phyloP scores from a whole-genome alignment of 805 yeast genomes.

The Isabelozyma gotoi region DNA sequence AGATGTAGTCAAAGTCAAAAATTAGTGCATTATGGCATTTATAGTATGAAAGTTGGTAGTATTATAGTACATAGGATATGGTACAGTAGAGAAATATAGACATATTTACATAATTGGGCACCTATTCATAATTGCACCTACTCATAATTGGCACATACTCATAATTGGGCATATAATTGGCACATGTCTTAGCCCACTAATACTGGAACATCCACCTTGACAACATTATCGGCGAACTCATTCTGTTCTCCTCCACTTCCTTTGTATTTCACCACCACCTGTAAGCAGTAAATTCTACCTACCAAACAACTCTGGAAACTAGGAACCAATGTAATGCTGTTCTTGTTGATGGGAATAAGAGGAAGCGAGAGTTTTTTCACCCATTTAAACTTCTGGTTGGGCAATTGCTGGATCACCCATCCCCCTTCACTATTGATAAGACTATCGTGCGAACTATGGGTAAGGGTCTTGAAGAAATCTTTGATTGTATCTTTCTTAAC shows the following conservation, averaged over 20 bases:
- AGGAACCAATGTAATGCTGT: constrained; percentile 54
- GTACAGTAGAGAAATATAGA: no score
- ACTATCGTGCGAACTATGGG: constrained; percentile 21
- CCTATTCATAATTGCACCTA: no score
- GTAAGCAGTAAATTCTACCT: constrained; percentile 57
- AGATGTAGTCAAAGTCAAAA: no score
- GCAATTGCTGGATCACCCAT: constrained; percentile 28
- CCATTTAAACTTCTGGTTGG: constrained; percentile 18
- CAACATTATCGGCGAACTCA: constrained; percentile 30
- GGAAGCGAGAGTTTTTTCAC: constrained; percentile 37
- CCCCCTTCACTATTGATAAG: constrained; percentile 19
- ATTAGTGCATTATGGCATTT: no score
- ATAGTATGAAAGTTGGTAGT: no score
- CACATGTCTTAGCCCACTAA: constrained; percentile 24
- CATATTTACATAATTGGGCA: no score
- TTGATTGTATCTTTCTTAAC: constrained; percentile 40
- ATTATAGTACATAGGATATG: no score
- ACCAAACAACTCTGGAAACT: constrained; percentile 62
- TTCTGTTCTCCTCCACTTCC: constrained; percentile 37
- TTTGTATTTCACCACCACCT: constrained; percentile 45
- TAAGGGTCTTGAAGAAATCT: constrained; percentile 32
- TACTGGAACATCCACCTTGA: constrained; percentile 35
- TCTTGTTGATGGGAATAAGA: constrained; percentile 40
- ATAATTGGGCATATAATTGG: background rate
- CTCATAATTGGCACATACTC: background rate